Conservation (phyloP, 2,329 filamentous ascomycete genomes). For the Apiospora malaysiana region DNA sequence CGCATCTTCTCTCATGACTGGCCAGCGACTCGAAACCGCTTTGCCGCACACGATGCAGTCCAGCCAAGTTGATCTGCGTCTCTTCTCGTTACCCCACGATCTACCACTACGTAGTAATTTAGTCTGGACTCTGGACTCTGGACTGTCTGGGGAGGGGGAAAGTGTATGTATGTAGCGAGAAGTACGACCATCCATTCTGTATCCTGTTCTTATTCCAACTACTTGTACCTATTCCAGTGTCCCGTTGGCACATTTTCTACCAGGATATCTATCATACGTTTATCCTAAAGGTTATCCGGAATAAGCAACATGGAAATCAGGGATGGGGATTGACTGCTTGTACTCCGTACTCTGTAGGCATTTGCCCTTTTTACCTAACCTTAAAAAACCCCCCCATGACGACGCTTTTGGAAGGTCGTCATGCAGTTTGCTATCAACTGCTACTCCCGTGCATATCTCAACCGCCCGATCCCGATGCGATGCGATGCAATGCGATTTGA, state of each 20-base stretch:
- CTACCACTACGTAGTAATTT: not conserved
- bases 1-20: not conserved
- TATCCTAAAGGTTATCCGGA: too few relatives aligned
- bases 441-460: not conserved
- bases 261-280: too few relatives aligned
- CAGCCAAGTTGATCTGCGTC: conserved; percentile 4
- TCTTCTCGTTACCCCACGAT: conserved; percentile 17
- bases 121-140: not conserved
- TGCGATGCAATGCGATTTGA: not conserved
- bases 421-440: not conserved
- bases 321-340: too few relatives aligned
- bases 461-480: not conserved
- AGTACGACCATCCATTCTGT: too few relatives aligned
- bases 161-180: not conserved
- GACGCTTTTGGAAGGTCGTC: not conserved
- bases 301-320: too few relatives aligned
- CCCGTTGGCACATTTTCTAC: too few relatives aligned
- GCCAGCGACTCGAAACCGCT: not conserved
- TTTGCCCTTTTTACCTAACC: not conserved
- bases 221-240: too few relatives aligned
- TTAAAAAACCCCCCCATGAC: not conserved
- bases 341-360: not conserved
- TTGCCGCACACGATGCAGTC: not conserved
- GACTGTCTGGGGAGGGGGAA: not conserved
- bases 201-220: too few relatives aligned